Evolutionary conservation across 192 early-diverging fungal genomes (phyloP), one percentile per base, ranked within the genome.

Genomic region (Rhizophagus prolifer): DNA sequence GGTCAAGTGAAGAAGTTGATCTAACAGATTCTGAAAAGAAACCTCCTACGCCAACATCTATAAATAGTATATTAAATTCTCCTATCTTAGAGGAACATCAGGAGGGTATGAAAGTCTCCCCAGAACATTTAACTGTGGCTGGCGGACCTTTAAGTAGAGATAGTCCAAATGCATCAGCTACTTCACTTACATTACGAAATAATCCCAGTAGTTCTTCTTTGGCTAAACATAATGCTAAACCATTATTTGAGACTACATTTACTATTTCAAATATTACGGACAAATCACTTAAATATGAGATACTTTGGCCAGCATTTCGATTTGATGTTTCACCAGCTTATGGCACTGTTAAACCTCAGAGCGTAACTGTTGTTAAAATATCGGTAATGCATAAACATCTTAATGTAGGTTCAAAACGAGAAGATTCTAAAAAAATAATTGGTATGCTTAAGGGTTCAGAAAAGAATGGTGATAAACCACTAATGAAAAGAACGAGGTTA

Each of bases 1-100:
- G 75, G 75, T 76, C 75, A 58, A 76, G 75, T 36, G 75, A 76
- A 59, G 75, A 76, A 54, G 75, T 76, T 34, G 75, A 76, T 68
- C n/a, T 76, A 12, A 76, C 75, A 38, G 75, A 67, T 58, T 30
- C 64, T 16, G 75, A 76, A 4, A 76, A 76, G 25, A 63, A 47
- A 50, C 23, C 25, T 50, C n/a, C 46, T 1, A 12, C 65, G 5
- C 47, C 72, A 6, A 34, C 60, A 14, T 74, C 72, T 4, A 31
- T 34, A 19, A 60, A 41, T 54, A 62, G 61, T 47, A 25, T 60
- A 44, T 23, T 63, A 9, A 68, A 67, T 76, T 30, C 47, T 23
- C 3, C 28, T n/a, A 67, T 76, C 2, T 44, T 75, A 25, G 75
- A 68, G 31, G 75, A 76, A 58, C 64, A 47, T 58, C 62, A 50